A percentile compares a stretch with the other conserved stretches of the same genome.
Evolutionary conservation across 306 rosid genomes (phyloP).

Genomic region (Sphenostylis stenocarpa): DNA sequence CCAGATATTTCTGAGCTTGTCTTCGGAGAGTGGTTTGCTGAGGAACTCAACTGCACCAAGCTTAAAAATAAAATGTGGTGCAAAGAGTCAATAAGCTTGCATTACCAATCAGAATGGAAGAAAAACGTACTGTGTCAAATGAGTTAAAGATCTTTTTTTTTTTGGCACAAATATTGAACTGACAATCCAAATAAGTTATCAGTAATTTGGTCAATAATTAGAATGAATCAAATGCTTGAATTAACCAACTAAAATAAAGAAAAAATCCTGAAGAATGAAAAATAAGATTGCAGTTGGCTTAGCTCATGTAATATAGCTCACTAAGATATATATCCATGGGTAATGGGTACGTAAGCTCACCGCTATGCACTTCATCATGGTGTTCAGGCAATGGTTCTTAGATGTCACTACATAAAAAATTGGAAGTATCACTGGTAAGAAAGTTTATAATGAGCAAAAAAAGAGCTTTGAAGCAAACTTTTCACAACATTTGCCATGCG

Average conservation of each 20-base stretch:
- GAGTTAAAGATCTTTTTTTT: constrained; percentile 11
- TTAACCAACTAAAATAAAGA: background rate
- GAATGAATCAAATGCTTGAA: background rate
- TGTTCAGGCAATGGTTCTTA: constrained; percentile 66
- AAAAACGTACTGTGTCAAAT: background rate
- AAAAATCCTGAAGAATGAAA: background rate
- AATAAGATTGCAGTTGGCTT: background rate
- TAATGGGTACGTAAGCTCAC: constrained; percentile 48
- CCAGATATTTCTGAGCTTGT: constrained; percentile 90
- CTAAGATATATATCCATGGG: background rate
- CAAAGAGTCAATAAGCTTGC: constrained; percentile 32
- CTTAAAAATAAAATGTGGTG: constrained; percentile 46
- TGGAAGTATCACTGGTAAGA: constrained; percentile 17
- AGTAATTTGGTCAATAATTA: background rate
- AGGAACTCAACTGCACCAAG: constrained; percentile 95
- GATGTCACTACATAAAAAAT: constrained; percentile 76
- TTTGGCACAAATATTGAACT: background rate
- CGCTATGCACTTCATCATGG: constrained; percentile 93
- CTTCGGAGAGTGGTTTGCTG: constrained; percentile 83
- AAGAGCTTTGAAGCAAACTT: constrained; percentile 11
- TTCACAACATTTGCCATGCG: background rate
- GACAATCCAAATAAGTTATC: constrained; percentile 4
- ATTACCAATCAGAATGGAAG: constrained; percentile 11
- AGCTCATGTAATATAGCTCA: background rate
- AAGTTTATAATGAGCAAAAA: constrained; percentile 9